A percentile compares a stretch with the other conserved stretches of the same genome.
phyloP scores from a whole-genome alignment of 768 basidiomycete genomes.

The Boletales sp. region DNA sequence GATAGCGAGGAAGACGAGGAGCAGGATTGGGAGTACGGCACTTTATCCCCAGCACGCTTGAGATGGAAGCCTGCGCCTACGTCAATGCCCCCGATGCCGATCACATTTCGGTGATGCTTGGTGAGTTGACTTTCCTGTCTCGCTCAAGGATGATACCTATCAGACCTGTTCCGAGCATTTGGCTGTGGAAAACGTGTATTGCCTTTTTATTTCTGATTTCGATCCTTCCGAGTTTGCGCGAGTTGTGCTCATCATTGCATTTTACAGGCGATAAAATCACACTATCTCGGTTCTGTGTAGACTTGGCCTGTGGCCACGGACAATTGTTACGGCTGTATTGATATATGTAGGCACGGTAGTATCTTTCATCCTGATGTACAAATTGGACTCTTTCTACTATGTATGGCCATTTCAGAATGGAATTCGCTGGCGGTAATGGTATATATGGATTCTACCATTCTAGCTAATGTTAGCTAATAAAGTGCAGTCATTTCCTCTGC shows the following conservation, averaged over 20 bases:
- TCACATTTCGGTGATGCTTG: conserved; percentile 18
- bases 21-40: conserved; percentile 60
- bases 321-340: conserved; percentile 1
- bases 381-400: background rate
- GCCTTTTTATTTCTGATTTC: conserved; percentile 40
- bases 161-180: conserved; percentile 77
- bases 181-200: conserved; percentile 61
- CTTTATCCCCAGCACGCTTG: conserved; percentile 41
- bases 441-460: too few relatives aligned
- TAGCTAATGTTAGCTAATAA: too few relatives aligned
- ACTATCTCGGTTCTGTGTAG: too few relatives aligned
- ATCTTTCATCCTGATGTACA: conserved; percentile 8
- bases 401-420: background rate
- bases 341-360: background rate
- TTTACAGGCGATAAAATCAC: conserved; percentile 6
- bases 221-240: too few relatives aligned
- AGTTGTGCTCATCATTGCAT: background rate
- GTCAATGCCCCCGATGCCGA: conserved; percentile 49
- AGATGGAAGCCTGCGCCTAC: conserved; percentile 54
- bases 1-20: conserved; percentile 26
- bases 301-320: conserved; percentile 7
- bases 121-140: conserved; percentile 21
- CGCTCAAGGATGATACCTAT: conserved; percentile 55
- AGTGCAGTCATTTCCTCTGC: too few relatives aligned
- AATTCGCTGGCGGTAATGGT: background rate